Base-by-base conservation (phyloP, 352 stramenopile species). In the Phytopythium aichiense region DNA sequence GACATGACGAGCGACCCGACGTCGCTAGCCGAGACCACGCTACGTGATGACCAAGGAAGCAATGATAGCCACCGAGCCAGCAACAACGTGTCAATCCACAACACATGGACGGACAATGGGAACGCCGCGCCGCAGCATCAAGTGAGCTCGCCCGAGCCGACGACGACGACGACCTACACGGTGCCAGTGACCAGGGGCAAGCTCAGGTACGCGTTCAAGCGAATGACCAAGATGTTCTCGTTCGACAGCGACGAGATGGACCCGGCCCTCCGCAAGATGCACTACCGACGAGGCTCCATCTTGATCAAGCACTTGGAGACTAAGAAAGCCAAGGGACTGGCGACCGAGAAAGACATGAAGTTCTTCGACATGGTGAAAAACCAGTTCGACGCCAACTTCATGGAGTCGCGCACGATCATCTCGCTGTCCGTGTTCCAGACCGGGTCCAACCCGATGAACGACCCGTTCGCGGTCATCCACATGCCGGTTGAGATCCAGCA, bases 361-460 rank as follows among this genome's bases (percentile, higher is more conserved):
- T 92, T 92, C 54, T 89, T 92, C 49, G 80, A 92, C 7, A 80
- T 83, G 59, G 76, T 92, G 46, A 92, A 92, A 57, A 74, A 69
- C 18, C 70, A 81, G 22, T 92, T 88, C 31, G 80, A 92, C 54
- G 67, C 76, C 22, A 87, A 87, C 30, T 83, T 86, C 62, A 82
- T 92, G 70, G 80, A 88, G 48, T 88, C 80, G 38, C 76, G 71
- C 20, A 88, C 80, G 2, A 86, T 90, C 60, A 92, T 92, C 54
- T 89, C 79, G 46, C 76, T 91, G 18, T 88, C 79, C 0, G 81
- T 91, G 4, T 91, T 91, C 55, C 82, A 91, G 54, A 91, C 74
- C 6, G 82, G 82, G 0, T 80, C 78, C 0, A 92, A 89, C 67
- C 76, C 77, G 0, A 68, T 91, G 66, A 74, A 91, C 13, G 82